Base-by-base conservation (phyloP, 805 yeast genomes). In the Cyberlindnera xylosilytica region DNA sequence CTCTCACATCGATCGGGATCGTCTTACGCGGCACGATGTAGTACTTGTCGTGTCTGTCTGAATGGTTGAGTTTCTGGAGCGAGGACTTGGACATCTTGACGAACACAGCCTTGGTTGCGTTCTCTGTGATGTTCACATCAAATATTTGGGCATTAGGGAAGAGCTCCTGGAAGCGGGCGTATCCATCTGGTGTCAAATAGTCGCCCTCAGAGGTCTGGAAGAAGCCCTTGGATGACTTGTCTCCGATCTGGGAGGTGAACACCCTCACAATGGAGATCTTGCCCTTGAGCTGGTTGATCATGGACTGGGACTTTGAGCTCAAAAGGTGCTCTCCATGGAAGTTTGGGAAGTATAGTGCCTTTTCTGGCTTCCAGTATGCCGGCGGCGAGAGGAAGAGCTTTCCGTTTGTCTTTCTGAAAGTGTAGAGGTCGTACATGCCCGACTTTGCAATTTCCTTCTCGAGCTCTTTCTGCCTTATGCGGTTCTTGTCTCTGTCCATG, bases 351-450 rank as follows among this genome's bases (percentile, higher is more conserved):
- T 78, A 93, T 36, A 79, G 65, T 0, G 97, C 72, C 56, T 76
- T 83, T 7, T 85, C 90, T 11, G 70, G 65, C 46, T 76, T 77
- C 75, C 91, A 90, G 53, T 76, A 83, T 1, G 89, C 77, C n/a
- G 76, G 70, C 1, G 98, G 98, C 0, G 96, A 77, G 15, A 74
- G 68, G 67, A 89, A 93, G 49, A 90, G 71, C 64, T 89, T 88
- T 19, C 98, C 99, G 29, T 80, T 76, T 3, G 91, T 86, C 52
- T 82, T 83, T 37, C 82, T 69, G 57, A 78, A 82, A 3, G 76
- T 72, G 54, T 77, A 76, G 57, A 81, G 70, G 45, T 81, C 83
- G 49, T 78, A 74, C 72, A 80, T 73, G n/a, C 85, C 81, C 20
- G 87, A 79, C 50, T 75, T 77, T 20, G 82, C 74, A 50, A 83